Evolutionary conservation across 208 protist species (phyloP).

Genomic region (Angomonas deanei): DNA sequence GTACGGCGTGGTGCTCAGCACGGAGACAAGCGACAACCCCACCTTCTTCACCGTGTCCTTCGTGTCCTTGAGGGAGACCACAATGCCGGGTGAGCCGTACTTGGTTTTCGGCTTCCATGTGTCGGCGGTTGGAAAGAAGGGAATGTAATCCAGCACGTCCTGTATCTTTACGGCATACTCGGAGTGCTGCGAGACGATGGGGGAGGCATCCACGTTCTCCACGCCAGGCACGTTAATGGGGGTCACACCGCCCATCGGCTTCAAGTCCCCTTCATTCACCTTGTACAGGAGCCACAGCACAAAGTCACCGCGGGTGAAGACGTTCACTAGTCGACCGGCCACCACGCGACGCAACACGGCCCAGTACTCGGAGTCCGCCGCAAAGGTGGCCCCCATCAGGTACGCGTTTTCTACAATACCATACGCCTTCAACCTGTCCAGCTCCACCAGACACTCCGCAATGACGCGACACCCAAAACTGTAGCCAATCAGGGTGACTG

Average conservation of each 20-base stretch:
- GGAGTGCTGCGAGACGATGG: constrained; percentile 48
- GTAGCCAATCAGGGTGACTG: constrained; percentile 84
- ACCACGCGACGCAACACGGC: constrained; percentile 49
- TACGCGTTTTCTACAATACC: constrained; percentile 84
- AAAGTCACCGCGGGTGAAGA: constrained; percentile 83
- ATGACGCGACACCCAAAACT: constrained; percentile 82
- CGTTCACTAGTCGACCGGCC: constrained; percentile 83
- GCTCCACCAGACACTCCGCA: constrained; percentile 69
- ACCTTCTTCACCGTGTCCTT: constrained; percentile 26
- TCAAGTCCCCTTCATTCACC: constrained; percentile 54
- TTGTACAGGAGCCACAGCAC: constrained; percentile 79
- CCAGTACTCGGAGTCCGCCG: constrained; percentile 54
- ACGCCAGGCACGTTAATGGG: constrained; percentile 73
- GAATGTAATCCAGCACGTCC: constrained; percentile 51
- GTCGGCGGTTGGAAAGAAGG: constrained; percentile 23
- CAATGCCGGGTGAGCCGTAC: constrained; percentile 47
- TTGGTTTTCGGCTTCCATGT: constrained; percentile 40
- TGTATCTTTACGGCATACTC: constrained; percentile 53
- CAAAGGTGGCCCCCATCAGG: constrained; percentile 65
- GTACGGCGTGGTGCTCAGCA: constrained; percentile 27
- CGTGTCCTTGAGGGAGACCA: constrained; percentile 21
- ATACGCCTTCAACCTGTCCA: constrained; percentile 45
- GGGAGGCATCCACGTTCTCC: constrained; percentile 78
- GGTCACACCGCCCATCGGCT: constrained; percentile 71
- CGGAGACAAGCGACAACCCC: constrained; percentile 25